Evolutionary conservation across 306 rosid species (phyloP).

Genomic region (Hippophae tibetana): DNA sequence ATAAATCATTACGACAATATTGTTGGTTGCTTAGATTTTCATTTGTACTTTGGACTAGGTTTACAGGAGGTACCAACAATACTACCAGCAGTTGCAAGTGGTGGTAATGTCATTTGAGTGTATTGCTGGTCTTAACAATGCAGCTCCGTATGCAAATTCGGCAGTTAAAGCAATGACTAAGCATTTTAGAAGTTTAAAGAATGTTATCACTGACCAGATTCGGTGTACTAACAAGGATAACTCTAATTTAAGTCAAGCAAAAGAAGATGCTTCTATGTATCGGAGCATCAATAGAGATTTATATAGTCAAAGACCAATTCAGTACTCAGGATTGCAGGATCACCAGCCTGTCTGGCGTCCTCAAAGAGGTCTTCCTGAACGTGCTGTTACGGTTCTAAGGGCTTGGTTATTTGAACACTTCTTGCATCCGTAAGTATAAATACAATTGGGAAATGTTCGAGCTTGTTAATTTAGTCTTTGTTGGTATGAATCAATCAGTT

Average conservation of each 20-base stretch:
- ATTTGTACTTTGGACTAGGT: constrained; percentile 31
- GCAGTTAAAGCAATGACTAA: constrained; percentile 72
- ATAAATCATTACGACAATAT: too few species aligned
- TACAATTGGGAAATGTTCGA: not conserved
- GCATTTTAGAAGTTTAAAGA: constrained; percentile 68
- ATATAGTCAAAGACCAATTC: constrained; percentile 35
- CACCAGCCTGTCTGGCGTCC: constrained; percentile 87
- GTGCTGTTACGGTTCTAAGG: constrained; percentile 66
- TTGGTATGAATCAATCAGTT: not conserved
- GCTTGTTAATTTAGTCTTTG: not conserved
- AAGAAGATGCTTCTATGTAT: constrained; percentile 36
- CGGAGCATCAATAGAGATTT: constrained; percentile 27
- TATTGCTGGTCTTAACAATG: constrained; percentile 67
- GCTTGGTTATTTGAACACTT: constrained; percentile 91
- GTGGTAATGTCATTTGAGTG: constrained; percentile 70
- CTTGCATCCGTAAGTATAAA: constrained; percentile 70
- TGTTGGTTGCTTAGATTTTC: too few species aligned
- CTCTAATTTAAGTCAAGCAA: constrained; percentile 23
- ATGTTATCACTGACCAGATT: constrained; percentile 66
- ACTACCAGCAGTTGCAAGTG: constrained; percentile 69
- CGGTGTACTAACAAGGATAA: constrained; percentile 37
- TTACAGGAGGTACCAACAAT: constrained; percentile 71
- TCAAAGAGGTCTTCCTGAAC: constrained; percentile 87
- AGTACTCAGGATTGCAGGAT: constrained; percentile 41
- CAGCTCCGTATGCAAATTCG: constrained; percentile 71